Evolutionary conservation across 2,329 filamentous ascomycete genomes (phyloP).

Genomic region (Ophiosphaerella korrae): DNA sequence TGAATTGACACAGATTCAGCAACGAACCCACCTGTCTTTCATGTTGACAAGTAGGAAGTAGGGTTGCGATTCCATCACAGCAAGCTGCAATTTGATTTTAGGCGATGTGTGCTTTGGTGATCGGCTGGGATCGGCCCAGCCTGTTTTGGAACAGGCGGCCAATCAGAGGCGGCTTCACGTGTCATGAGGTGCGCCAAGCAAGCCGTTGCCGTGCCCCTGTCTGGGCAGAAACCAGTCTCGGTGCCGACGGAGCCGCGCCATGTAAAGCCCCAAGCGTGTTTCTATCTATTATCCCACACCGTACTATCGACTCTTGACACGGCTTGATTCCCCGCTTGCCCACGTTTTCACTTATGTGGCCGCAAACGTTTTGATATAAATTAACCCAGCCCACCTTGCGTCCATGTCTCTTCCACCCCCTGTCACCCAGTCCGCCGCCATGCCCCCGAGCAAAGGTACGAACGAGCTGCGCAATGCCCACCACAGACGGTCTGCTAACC

Average conservation of each 20-base stretch:
- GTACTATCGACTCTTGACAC: slow-evolving; percentile 18
- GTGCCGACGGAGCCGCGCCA: slow-evolving; percentile 23
- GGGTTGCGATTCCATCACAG: too few relatives aligned
- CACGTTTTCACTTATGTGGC: slow-evolving; percentile 13
- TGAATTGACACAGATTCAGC: too few relatives aligned
- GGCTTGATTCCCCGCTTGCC: slow-evolving; percentile 15
- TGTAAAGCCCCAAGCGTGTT: slow-evolving; percentile 15
- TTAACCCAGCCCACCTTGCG: slow-evolving; percentile 27
- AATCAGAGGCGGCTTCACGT: too few relatives aligned
- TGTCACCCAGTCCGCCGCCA: slow-evolving; percentile 43
- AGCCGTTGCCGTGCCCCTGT: too few relatives aligned
- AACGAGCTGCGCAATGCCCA: slow-evolving; percentile 1
- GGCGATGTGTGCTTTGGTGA: too few relatives aligned
- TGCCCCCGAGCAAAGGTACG: slow-evolving; percentile 46
- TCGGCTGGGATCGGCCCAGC: too few relatives aligned
- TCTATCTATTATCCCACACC: slow-evolving; percentile 11
- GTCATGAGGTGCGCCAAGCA: too few relatives aligned
- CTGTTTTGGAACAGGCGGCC: too few relatives aligned
- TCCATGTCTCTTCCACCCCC: slow-evolving; percentile 46
- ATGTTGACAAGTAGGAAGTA: too few relatives aligned
- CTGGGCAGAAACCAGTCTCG: too few relatives aligned
- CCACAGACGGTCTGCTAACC: slow-evolving; percentile 15
- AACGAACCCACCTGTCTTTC: too few relatives aligned
- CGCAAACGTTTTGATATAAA: slow-evolving; percentile 25
- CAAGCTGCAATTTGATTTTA: too few relatives aligned